Evolutionary conservation across 2,329 filamentous ascomycete genomes (phyloP).

Genomic region (Alternaria burnsii): DNA sequence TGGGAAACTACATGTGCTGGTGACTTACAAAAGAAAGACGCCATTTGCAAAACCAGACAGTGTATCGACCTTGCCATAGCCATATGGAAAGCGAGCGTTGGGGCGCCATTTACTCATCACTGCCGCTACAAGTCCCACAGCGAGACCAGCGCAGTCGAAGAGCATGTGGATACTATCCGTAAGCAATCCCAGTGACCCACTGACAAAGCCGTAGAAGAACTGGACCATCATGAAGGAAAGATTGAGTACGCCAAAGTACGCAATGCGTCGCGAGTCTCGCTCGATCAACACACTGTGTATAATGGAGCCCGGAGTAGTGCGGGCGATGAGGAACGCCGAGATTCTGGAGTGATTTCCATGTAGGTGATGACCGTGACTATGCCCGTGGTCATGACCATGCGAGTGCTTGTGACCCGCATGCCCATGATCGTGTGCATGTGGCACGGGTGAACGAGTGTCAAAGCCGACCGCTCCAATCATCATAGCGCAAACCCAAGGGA

Average conservation of each 20-base stretch:
- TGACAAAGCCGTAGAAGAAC: slow-evolving; percentile 91
- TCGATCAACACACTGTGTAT: slow-evolving; percentile 87
- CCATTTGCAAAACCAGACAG: slow-evolving; percentile 96
- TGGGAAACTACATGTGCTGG: background rate
- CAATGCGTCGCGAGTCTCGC: slow-evolving; percentile 91
- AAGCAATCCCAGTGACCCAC: slow-evolving; percentile 91
- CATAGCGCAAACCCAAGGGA: slow-evolving; percentile 39
- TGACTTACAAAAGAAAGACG: slow-evolving; percentile 82
- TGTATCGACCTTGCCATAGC: slow-evolving; percentile 96
- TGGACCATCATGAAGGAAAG: slow-evolving; percentile 95
- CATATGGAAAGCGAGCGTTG: slow-evolving; percentile 88
- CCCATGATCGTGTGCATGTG: slow-evolving; percentile 40
- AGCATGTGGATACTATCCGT: slow-evolving; percentile 99
- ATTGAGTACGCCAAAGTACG: slow-evolving; percentile 96
- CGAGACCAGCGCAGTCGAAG: slow-evolving; percentile 92
- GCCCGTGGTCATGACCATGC: slow-evolving; percentile 29
- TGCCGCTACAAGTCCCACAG: slow-evolving; percentile 88
- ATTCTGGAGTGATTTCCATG: slow-evolving; percentile 69
- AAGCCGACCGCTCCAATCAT: slow-evolving; percentile 52
- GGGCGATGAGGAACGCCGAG: slow-evolving; percentile 75
- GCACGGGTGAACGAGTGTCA: slow-evolving; percentile 47
- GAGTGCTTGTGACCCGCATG: slow-evolving; percentile 44
- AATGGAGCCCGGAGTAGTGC: slow-evolving; percentile 76
- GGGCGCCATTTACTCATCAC: slow-evolving; percentile 98
- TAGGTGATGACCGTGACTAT: slow-evolving; percentile 45